Conservation (phyloP, 2,329 filamentous ascomycete genomes). For the Peltaster fructicola region DNA sequence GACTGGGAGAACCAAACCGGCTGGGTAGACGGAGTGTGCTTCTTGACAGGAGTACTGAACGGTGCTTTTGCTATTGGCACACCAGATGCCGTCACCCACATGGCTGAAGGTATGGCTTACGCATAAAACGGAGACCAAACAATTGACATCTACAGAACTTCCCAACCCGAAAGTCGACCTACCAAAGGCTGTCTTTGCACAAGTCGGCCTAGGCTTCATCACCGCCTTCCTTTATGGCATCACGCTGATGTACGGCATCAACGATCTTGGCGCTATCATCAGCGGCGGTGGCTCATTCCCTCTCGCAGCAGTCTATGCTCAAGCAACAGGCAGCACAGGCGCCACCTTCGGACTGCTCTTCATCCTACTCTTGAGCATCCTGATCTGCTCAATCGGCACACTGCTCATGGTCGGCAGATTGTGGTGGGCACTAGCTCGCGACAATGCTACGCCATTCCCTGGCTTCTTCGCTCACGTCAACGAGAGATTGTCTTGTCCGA, state of each 20-base stretch:
- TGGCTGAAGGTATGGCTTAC: conserved; percentile 13
- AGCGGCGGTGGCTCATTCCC: conserved; percentile 25
- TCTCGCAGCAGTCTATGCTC: conserved; percentile 29
- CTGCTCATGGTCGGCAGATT: conserved; percentile 27
- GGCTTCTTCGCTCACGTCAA: conserved; percentile 36
- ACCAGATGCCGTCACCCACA: conserved; percentile 18
- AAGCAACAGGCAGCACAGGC: conserved; percentile 30
- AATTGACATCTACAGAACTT: conserved; percentile 10
- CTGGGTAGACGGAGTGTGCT: conserved; percentile 24
- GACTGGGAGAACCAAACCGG: conserved; percentile 34
- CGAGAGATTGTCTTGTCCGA: conserved; percentile 37
- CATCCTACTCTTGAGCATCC: conserved; percentile 35
- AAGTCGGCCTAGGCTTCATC: conserved; percentile 30
- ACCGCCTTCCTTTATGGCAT: conserved; percentile 32
- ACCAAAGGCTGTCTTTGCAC: conserved; percentile 32
- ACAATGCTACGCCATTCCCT: conserved; percentile 42
- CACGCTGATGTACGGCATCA: conserved; percentile 34
- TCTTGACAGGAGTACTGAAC: conserved; percentile 21
- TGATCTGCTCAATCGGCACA: conserved; percentile 34
- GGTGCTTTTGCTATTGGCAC: conserved; percentile 22
- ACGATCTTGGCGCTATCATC: conserved; percentile 25
- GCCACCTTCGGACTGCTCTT: conserved; percentile 41
- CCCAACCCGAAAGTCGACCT: conserved; percentile 24
- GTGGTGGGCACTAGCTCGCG: conserved; percentile 38
- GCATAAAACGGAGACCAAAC: background rate